Conservation (phyloP, 805 yeast genomes). For the Starmerella floris region DNA sequence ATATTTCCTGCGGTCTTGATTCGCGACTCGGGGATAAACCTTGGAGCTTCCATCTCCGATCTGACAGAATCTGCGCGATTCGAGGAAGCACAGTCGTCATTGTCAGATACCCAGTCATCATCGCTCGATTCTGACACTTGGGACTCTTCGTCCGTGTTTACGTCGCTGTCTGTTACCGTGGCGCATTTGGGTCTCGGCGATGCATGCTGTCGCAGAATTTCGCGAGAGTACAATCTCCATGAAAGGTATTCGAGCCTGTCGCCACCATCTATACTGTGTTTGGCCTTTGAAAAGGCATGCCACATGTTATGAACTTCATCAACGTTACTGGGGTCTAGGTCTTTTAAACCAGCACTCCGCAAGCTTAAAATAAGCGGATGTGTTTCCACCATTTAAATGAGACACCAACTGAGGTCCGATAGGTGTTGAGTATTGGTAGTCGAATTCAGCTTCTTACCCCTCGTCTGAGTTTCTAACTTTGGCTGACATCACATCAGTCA, state of each 20-base stretch:
- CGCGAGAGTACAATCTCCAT: constrained; percentile 23
- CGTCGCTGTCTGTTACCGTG: neutral
- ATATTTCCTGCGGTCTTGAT: no score
- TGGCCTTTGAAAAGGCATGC: constrained; percentile 21
- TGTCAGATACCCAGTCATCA: neutral
- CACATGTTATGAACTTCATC: constrained; percentile 21
- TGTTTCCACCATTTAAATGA: constrained; percentile 9
- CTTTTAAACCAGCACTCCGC: constrained; percentile 18
- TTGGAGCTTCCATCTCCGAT: no score
- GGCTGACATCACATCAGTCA: constrained; percentile 3
- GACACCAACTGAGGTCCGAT: no score
- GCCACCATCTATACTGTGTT: constrained; percentile 19
- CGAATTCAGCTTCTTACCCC: neutral
- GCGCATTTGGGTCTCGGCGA: neutral
- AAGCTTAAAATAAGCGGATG: constrained; percentile 18
- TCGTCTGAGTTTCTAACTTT: neutral
- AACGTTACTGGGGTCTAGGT: constrained; percentile 19
- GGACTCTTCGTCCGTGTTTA: neutral
- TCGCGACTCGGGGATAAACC: no score
- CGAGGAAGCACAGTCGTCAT: no score
- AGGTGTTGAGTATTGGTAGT: neutral
- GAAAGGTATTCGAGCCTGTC: constrained; percentile 20
- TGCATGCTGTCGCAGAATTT: constrained; percentile 6
- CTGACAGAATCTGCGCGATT: no score
- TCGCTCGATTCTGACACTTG: neutral